A percentile compares a stretch with the other conserved stretches of the same genome.
These are phyloP conservation scores for Penicillium brasilianum DNA, from an alignment of 2,329 filamentous ascomycete species.

Conservation along the genomic window DNA sequence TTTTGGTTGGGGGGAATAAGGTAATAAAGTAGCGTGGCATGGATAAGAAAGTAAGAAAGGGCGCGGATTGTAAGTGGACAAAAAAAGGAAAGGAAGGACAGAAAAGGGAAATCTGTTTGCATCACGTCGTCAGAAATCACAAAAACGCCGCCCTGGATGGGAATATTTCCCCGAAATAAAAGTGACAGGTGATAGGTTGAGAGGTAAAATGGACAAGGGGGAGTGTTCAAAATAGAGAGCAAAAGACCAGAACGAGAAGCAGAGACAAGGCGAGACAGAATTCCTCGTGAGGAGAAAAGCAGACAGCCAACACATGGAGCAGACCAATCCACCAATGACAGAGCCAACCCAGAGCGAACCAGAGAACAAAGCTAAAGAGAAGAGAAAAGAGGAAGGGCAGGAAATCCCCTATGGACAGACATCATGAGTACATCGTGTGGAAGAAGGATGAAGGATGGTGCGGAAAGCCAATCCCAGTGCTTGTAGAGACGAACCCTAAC, in stretches of 20 bases:
- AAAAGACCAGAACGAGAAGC: not conserved
- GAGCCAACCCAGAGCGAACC: not conserved
- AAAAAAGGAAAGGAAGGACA: not conserved
- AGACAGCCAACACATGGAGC: constrained; percentile 4
- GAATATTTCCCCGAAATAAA: constrained; percentile 11
- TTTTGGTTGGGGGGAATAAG: constrained; percentile 5
- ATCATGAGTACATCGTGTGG: constrained; percentile 10
- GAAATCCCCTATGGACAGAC: not conserved
- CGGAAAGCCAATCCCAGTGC: constrained; percentile 1
- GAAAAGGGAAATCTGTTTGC: constrained; percentile 14
- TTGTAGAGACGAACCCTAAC: not conserved
- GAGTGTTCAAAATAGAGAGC: constrained; percentile 3
- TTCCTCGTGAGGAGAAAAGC: not conserved
- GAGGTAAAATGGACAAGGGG: not conserved
- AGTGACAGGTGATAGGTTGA: constrained; percentile 7
- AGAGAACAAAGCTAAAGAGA: not conserved
- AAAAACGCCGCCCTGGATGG: constrained; percentile 27
- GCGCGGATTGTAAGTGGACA: not conserved
- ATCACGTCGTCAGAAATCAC: constrained; percentile 32
- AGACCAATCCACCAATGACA: not conserved
- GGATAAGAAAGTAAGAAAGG: not conserved
- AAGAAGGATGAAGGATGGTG: not conserved
- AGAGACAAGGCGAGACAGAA: not conserved
- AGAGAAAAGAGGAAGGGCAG: not conserved
- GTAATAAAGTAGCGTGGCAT: constrained; percentile 2